Evolutionary conservation across 176 grass and related monocot species (phyloP), one percentile per base, ranked within the genome.

Genomic region (Aechmea fasciata): DNA sequence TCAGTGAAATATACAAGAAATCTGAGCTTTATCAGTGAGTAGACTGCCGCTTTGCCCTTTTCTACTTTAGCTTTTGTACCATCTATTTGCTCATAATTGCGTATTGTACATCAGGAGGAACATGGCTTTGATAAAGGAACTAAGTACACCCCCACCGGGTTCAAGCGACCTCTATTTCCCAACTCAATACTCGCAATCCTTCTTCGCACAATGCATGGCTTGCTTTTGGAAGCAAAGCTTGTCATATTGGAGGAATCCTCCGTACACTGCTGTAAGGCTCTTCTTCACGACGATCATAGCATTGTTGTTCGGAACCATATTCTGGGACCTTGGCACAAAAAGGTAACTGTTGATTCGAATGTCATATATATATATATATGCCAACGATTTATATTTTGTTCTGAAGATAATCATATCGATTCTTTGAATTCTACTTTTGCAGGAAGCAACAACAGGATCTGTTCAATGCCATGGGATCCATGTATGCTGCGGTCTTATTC

Each of bases 231-330:
- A 96, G 59, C 88, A 89, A 47, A 76, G 71, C 81, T 53, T 85
- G 24, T 96, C 92, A 48, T 96, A 96, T 51, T 96, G 92, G 92
- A 82, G 92, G 72, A 96, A 92, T 62, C 88, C 92, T 74, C 66
- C 92, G 68, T 96, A 92, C 69, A 96, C 85, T 50, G 71, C 88
- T 3, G 79, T 92, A 13, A 77, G 88, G 23, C 87, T 92, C 50
- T 83, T 84, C 67, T 92, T 89, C 71, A 96, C 88, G 64, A 69
- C 71, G 2, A 4, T 85, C 8, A 83, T 86, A 23, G 86, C 86
- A 14, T 71, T 92, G 24, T 62, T 96, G 48, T 84, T 92, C 8
- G 88, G 92, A 18, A 87, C 88, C 48, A 88, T 96, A 28, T 96
- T 96, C 61, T 96, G 92, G 88, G 78, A 92, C 47, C 83, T 92